Evolutionary conservation across 148 eudicot genomes (phyloP).

Genomic region (Fagopyrum esculentum): DNA sequence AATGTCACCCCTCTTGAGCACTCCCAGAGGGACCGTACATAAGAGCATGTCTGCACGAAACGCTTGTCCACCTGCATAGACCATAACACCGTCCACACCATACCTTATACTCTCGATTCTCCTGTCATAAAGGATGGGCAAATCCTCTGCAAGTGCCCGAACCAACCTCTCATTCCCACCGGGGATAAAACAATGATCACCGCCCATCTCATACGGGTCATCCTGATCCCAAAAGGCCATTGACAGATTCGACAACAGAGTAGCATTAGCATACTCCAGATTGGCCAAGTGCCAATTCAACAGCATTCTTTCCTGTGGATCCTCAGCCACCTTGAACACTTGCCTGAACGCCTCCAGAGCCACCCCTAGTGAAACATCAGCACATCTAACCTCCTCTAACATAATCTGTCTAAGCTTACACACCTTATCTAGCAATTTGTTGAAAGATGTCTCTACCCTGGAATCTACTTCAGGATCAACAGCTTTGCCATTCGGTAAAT

Average conservation of each 20-base stretch:
- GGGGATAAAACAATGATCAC: conserved; percentile 94
- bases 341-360: conserved; percentile 79
- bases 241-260: conserved; percentile 71
- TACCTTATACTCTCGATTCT: conserved; percentile 57
- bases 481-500: conserved; percentile 72
- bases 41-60: conserved; percentile 85
- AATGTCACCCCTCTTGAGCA: conserved; percentile 63
- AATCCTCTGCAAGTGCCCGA: conserved; percentile 72
- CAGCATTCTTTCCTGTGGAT: conserved; percentile 70
- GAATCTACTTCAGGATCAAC: conserved; percentile 76
- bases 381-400: conserved; percentile 72
- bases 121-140: conserved; percentile 62
- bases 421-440: conserved; percentile 90
- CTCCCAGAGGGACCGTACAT: conserved; percentile 86
- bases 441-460: conserved; percentile 60
- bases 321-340: conserved; percentile 65
- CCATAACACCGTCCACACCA: conserved; percentile 76
- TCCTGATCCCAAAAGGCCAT: conserved; percentile 99
- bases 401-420: conserved; percentile 93
- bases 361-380: conserved; percentile 74
- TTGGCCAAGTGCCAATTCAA: conserved; percentile 96
- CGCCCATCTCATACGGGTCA: conserved; percentile 96
- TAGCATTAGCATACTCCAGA: conserved; percentile 90
- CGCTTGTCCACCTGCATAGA: conserved; percentile 65
- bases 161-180: conserved; percentile 92